Conservation (phyloP, 352 stramenopile genomes). For the Globisporangium paroecandrum region DNA sequence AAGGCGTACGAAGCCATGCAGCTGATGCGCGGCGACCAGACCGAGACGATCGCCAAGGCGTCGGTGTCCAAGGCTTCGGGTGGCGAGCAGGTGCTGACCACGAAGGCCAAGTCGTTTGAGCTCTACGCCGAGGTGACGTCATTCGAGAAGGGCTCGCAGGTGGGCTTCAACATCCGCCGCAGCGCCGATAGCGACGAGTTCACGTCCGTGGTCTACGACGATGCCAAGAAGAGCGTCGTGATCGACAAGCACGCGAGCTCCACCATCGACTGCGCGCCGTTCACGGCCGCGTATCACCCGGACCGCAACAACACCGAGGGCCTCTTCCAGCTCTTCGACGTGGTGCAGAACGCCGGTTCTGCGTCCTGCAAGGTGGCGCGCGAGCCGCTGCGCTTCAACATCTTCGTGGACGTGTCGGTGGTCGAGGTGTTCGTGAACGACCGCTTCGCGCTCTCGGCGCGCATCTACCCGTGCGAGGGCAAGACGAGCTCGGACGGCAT, state of each 20-base stretch:
- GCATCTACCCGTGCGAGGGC: constrained; percentile 57
- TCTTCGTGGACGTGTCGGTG: constrained; percentile 71
- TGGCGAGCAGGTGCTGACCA: constrained; percentile 18
- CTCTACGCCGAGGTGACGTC: constrained; percentile 43
- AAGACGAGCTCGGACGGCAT: constrained; percentile 54
- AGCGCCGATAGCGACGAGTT: constrained; percentile 41
- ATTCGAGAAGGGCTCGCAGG: constrained; percentile 53
- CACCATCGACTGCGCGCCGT: constrained; percentile 41
- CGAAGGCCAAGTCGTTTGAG: constrained; percentile 21
- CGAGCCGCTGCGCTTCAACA: constrained; percentile 51
- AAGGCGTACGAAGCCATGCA: constrained; percentile 47
- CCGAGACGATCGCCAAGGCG: constrained; percentile 27
- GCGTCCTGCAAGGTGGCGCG: constrained; percentile 31
- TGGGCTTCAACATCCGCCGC: constrained; percentile 58
- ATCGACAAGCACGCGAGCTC: constrained; percentile 55
- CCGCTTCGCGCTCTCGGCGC: constrained; percentile 58
- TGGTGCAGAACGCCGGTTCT: constrained; percentile 24
- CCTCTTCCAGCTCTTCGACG: constrained; percentile 61
- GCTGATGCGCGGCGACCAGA: constrained; percentile 41
- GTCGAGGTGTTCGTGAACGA: constrained; percentile 73
- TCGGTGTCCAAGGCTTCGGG: constrained; percentile 22
- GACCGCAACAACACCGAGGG: constrained; percentile 33
- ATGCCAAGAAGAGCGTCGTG: constrained; percentile 51
- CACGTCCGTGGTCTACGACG: constrained; percentile 64
- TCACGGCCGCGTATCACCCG: constrained; percentile 35